These are phyloP conservation scores for Pseudogymnoascus sp. DNA, from an alignment of 2,329 filamentous ascomycete species.

Conservation along the genomic window DNA sequence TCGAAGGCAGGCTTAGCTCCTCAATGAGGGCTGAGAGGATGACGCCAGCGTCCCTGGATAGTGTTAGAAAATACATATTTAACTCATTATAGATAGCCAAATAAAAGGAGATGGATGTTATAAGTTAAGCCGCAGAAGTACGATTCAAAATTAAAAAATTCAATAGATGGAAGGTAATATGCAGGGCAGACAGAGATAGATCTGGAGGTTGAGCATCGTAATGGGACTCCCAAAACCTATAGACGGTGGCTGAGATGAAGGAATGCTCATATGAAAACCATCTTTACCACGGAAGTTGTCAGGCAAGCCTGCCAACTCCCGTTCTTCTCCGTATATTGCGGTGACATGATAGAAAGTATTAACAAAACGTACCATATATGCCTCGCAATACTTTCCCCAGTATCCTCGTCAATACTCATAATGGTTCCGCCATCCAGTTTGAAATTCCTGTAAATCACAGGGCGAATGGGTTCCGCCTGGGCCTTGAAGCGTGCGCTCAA, in stretches of 20 bases:
- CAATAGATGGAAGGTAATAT: background rate
- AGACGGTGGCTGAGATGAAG: background rate
- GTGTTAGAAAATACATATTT: constrained; percentile 16
- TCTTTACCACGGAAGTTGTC: no score
- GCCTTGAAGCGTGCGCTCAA: background rate
- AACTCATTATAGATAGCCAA: background rate
- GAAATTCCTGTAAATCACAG: background rate
- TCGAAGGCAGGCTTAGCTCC: background rate
- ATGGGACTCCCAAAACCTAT: background rate
- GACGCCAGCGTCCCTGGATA: constrained; percentile 31
- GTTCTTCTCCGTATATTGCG: background rate
- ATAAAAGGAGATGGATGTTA: background rate
- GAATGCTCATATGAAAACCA: background rate
- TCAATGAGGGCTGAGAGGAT: constrained; percentile 29
- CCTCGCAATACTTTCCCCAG: constrained; percentile 62
- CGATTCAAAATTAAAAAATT: background rate
- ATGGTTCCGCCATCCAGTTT: background rate
- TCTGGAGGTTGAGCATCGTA: background rate
- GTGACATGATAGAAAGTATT: background rate
- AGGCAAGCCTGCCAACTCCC: background rate
- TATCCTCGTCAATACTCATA: constrained; percentile 55
- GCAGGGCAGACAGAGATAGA: background rate
- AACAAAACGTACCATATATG: constrained; percentile 51
- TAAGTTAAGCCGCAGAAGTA: background rate
- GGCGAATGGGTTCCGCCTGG: background rate